Conservation (phyloP, 176 grass and related monocot genomes). For the Musa beccarii region DNA sequence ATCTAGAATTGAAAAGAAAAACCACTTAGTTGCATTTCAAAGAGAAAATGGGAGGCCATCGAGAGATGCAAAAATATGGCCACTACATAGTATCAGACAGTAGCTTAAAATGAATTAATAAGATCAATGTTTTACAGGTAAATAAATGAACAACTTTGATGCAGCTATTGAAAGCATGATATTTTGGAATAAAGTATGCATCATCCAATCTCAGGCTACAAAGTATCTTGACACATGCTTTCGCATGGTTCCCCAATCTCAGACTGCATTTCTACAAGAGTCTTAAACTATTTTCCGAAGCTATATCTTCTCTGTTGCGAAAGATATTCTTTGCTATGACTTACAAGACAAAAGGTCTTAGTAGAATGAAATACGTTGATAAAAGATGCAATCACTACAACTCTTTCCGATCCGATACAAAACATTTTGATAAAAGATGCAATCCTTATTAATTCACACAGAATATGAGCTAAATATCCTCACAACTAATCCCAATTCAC, state of each 20-base stretch:
- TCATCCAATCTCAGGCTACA: too few species aligned
- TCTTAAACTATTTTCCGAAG: too few species aligned
- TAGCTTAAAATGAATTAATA: neutral
- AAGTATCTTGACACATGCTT: too few species aligned
- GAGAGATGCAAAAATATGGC: neutral
- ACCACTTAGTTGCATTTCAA: neutral
- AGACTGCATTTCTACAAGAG: too few species aligned
- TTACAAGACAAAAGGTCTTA: neutral
- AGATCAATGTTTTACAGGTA: neutral
- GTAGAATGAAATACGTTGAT: neutral
- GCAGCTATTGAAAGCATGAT: neutral
- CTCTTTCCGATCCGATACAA: neutral
- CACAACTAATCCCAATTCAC: neutral
- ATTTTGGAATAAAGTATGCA: too few species aligned
- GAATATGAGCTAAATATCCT: neutral
- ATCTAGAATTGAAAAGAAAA: constrained; percentile 33
- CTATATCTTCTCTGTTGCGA: too few species aligned
- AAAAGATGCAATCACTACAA: neutral
- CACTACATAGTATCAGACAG: neutral
- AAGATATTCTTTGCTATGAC: neutral
- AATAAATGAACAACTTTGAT: neutral
- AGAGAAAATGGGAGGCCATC: neutral
- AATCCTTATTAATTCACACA: neutral
- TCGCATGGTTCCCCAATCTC: too few species aligned
- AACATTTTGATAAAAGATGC: neutral